phyloP scores from a whole-genome alignment of 2,329 filamentous ascomycete species.

The Coleophoma cylindrospora region DNA sequence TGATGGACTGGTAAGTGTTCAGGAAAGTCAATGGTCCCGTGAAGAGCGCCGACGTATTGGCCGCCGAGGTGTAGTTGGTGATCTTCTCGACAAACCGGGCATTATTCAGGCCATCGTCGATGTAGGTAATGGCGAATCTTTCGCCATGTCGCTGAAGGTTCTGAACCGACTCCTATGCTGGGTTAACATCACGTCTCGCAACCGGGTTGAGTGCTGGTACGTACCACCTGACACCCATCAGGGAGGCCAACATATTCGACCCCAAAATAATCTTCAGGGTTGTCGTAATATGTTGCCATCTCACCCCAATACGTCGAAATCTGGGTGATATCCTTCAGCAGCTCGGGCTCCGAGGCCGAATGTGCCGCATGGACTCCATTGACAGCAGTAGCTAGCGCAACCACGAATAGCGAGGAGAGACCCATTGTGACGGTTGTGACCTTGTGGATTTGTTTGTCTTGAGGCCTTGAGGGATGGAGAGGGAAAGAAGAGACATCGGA shows the following conservation, averaged over 20 bases:
- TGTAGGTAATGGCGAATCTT: slow-evolving; percentile 37
- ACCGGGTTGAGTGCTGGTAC: not conserved
- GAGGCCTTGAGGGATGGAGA: too few relatives aligned
- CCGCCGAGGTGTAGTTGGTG: slow-evolving; percentile 33
- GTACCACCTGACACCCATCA: slow-evolving; percentile 45
- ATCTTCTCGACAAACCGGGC: slow-evolving; percentile 43
- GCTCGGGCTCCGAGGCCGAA: not conserved
- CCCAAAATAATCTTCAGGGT: slow-evolving; percentile 38
- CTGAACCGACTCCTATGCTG: slow-evolving; percentile 31
- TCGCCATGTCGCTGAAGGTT: slow-evolving; percentile 49
- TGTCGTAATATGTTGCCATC: slow-evolving; percentile 40
- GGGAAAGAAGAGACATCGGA: too few relatives aligned
- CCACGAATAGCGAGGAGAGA: not conserved
- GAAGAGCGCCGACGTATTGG: slow-evolving; percentile 29
- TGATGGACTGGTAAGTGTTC: slow-evolving; percentile 43
- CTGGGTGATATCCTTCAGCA: slow-evolving; percentile 24
- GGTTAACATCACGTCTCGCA: not conserved
- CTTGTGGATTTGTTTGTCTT: too few relatives aligned
- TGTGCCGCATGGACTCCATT: not conserved
- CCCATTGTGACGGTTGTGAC: not conserved
- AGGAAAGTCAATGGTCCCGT: slow-evolving; percentile 46
- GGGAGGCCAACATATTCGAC: slow-evolving; percentile 42
- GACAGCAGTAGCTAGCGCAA: not conserved
- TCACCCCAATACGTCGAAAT: slow-evolving; percentile 37
- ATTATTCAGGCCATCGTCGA: slow-evolving; percentile 43